phyloP scores from a whole-genome alignment of 2,329 filamentous ascomycete genomes.

The Anthostomella pinea region DNA sequence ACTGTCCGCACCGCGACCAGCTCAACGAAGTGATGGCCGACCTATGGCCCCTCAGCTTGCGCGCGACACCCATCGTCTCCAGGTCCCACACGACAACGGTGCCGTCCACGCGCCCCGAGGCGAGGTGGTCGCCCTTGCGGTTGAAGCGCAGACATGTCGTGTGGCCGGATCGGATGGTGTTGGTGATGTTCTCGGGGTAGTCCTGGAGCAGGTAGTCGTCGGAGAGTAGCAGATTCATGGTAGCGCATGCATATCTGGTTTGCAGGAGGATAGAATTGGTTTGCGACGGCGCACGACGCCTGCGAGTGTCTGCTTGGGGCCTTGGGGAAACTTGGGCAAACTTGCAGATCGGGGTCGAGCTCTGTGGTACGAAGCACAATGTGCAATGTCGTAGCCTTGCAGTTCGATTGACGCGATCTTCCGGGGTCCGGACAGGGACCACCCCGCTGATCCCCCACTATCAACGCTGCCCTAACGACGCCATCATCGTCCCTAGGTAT shows the following conservation, averaged over 20 bases:
- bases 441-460: too few relatives aligned
- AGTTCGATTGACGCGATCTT: too few relatives aligned
- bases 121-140: constrained; percentile 88
- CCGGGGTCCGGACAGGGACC: too few relatives aligned
- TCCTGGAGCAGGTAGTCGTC: constrained; percentile 69
- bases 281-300: background rate
- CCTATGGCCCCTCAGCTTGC: constrained; percentile 90
- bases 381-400: too few relatives aligned
- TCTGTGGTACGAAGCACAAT: too few relatives aligned
- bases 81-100: constrained; percentile 95
- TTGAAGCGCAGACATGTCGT: constrained; percentile 79
- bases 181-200: constrained; percentile 86
- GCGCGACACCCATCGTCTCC: constrained; percentile 93
- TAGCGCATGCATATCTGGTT: constrained; percentile 23
- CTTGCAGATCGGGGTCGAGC: too few relatives aligned
- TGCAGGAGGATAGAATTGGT: too few relatives aligned
- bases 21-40: constrained; percentile 91
- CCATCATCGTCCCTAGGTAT: too few relatives aligned
- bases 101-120: constrained; percentile 89
- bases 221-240: constrained; percentile 59
- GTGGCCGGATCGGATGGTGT: constrained; percentile 74
- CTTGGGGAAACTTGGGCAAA: too few relatives aligned
- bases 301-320: too few relatives aligned
- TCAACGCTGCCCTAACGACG: too few relatives aligned
- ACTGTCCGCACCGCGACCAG: constrained; percentile 90